Conservation (phyloP, 106 monocot species). For the Posidonia australis region DNA sequence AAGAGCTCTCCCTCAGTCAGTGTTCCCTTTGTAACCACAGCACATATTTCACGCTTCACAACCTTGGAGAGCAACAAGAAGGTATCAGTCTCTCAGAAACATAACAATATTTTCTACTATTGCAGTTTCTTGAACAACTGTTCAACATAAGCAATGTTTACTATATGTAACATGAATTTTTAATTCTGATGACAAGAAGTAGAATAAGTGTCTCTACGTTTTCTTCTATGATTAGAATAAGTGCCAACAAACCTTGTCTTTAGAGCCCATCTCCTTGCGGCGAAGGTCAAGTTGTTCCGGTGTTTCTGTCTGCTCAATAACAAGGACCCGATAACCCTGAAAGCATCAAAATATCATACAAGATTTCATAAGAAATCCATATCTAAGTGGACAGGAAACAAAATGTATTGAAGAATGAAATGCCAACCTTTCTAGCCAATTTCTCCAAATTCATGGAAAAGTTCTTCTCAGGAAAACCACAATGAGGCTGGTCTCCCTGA, state of each 20-base stretch:
- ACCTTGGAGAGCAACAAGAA: constrained; percentile 42
- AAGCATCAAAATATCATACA: constrained; percentile 3
- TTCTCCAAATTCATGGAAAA: constrained; percentile 82
- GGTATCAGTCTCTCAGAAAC: not conserved
- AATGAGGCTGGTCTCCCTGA: constrained; percentile 98
- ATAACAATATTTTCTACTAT: not conserved
- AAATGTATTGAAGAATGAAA: not conserved
- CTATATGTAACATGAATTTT: too few relatives aligned
- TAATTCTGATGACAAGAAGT: too few relatives aligned
- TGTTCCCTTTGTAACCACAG: constrained; percentile 87
- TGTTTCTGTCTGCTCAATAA: constrained; percentile 95
- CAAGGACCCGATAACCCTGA: constrained; percentile 85
- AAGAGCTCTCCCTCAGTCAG: constrained; percentile 72
- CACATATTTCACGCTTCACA: constrained; percentile 99
- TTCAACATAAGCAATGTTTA: not conserved
- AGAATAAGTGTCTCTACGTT: too few relatives aligned
- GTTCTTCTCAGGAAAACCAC: constrained; percentile 98
- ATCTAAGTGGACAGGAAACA: not conserved
- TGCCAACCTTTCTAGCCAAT: constrained; percentile 67
- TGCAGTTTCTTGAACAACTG: not conserved
- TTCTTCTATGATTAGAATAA: not conserved
- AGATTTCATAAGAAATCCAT: not conserved
- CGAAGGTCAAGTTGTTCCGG: constrained; percentile 91
- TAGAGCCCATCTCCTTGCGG: constrained; percentile 77
- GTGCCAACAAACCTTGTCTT: constrained; percentile 59